Base-by-base conservation (phyloP, 768 basidiomycete species). In the Saitozyma sp. region DNA sequence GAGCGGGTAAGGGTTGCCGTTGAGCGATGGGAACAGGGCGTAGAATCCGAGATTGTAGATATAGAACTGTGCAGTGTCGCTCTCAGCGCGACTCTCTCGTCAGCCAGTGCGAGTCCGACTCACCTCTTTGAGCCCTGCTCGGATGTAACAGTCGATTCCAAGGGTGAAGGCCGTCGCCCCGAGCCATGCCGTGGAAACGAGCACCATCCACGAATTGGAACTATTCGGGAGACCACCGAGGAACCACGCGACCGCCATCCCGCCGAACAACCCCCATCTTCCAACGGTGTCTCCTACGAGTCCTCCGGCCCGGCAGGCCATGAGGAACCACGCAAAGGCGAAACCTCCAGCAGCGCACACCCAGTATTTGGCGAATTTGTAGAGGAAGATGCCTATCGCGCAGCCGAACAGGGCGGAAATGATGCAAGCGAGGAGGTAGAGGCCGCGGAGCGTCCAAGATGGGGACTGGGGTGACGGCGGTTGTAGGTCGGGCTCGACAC, bases 21-120 rank as follows among this genome's bases (percentile, higher is more conserved):
- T 81, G 68, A 87, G 92, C 70, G 89, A 90, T 9, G 89, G 87
- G 79, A 93, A 97, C 38, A 97, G 80, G 6, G 81, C 71, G 2
- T 82, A 83, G 81, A 93, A 96, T 46, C 95, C 95, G 56, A 98
- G 82, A 77, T 96, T 98, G 87, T 90, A 96, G 55, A 96, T 83
- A 80, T 96, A 97, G 81, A 96, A 96, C 91, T 95, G 66, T 49
- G 20, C 8, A n/a, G 42, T 37, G n/a, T n/a, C 50, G 42, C 14
- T 50, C 9, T 61, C 19, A 49, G 53, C 58, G 20, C 14, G 42
- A 1, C 17, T 42, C 10, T 14, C 37, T 16, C 14, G 10, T 42
- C 43, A 9, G 8, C 5, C 52, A 58, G 29, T 29, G 29, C 29
- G 29, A 2, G 37, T 8, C 11, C 29, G 0, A 80, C 80, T 69